A percentile compares a stretch with the other conserved stretches of the same genome.
phyloP scores from a whole-genome alignment of 306 rosid species.

The Castanospermum australe region DNA sequence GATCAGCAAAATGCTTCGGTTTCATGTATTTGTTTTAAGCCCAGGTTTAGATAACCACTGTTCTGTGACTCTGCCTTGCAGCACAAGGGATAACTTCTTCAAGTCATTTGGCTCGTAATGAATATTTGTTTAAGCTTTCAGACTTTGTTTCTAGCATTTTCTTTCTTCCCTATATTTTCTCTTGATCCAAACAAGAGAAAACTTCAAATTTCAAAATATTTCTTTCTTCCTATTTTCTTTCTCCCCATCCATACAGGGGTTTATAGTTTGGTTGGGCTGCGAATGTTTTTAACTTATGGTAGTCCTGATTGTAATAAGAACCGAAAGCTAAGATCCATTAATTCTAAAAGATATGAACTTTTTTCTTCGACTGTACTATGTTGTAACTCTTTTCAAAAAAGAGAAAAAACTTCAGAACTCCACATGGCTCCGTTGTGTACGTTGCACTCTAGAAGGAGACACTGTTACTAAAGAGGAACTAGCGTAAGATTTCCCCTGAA shows the following conservation, averaged over 20 bases:
- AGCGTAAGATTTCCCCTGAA: background rate
- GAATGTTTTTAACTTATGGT: background rate
- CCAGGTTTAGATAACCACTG: constrained; percentile 11
- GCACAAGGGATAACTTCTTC: constrained; percentile 6
- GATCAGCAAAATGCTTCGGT: constrained; percentile 35
- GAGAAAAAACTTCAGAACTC: background rate
- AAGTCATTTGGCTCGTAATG: background rate
- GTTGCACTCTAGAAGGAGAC: background rate
- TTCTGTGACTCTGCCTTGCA: background rate
- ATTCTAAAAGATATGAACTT: background rate
- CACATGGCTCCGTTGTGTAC: background rate
- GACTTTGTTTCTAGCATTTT: too few relatives aligned
- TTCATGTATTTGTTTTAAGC: constrained; percentile 67
- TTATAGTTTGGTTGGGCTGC: background rate
- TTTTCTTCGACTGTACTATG: background rate
- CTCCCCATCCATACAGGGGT: too few relatives aligned
- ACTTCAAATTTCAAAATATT: too few relatives aligned
- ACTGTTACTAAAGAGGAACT: background rate
- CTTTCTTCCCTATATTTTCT: too few relatives aligned
- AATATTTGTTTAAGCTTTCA: constrained; percentile 5
- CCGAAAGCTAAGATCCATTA: background rate
- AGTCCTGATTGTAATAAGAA: background rate
- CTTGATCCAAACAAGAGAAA: too few relatives aligned
- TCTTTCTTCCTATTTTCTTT: too few relatives aligned
- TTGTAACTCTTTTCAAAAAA: background rate